Base-by-base conservation (phyloP, 2,329 filamentous ascomycete genomes). In the Chrysosporium keratinophilum region DNA sequence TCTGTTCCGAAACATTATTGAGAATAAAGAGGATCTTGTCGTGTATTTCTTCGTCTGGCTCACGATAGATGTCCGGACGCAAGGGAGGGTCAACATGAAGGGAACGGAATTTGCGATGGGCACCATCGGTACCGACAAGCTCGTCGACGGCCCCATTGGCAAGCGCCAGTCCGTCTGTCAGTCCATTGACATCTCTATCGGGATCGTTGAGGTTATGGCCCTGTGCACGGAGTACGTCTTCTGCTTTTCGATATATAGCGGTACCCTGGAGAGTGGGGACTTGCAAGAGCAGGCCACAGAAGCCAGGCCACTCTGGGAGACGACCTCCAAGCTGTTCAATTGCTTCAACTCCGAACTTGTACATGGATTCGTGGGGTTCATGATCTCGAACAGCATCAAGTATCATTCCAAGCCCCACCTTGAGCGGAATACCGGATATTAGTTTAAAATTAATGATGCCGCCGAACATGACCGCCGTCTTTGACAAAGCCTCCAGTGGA, bases 391-490 rank as follows among this genome's bases (percentile, higher is more conserved):
- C 89, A 11, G 93, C 88, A 68, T 98, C 90, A n/a, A 97, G 76
- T 58, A 98, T 95, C 88, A 98, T 96, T 14, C 87, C 89, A 14
- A 97, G 76, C n/a, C 88, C 93, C 54, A 95, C 89, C 65, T 95
- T 89, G 34, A 97, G 80, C 2, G 93, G 88, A 15, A 98, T 80
- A 41, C 89, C 85, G 5, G 89, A 88, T 49, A 98, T 86, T 5
- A 98, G 78, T 64, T 90, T 89, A 71, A 88, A 93, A 50, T 90
- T 90, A 63, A 98, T 95, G 59, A 97, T 93, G 28, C 91, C 93
- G 53, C 93, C 93, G 67, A 98, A 98, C 28, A 98, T 79, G 9
- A 98, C 90, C 3, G 93, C 91, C 0, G 93, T 98, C 10, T 91
- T 97, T 6, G 91, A 91, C 49, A 98, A 75, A 5, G 93, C 93